Evolutionary conservation across 2,329 filamentous ascomycete genomes (phyloP), one percentile per base, ranked within the genome.

Genomic region (Coleophoma crateriformis): DNA sequence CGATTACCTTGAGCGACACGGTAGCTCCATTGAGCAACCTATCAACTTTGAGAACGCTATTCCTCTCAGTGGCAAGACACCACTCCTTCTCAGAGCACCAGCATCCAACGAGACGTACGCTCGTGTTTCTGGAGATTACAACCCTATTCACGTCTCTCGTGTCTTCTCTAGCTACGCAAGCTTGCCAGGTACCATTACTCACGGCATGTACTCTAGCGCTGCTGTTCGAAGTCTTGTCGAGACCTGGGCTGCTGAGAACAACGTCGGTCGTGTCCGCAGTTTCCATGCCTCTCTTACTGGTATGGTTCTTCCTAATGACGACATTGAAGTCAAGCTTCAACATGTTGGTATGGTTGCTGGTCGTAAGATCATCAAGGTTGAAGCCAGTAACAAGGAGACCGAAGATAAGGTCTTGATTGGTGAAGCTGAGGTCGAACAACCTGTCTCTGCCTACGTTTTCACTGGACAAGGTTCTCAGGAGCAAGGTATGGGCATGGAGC

Each of bases 401-500:
- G 94, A 96, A 66, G 94, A 97, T 60, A 97, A 96, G 77, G 90
- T 99, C 12, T 78, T 99, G 4, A 76, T 96, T 46, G 94, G 90
- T 64, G 92, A 97, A 72, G 94, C 94, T 22, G 94, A 99, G 71
- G 90, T 99, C 51, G 94, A 99, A 71, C 94, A 99, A 68, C 95
- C 95, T 7, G 90, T 94, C 33, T 95, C 92, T 2, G 86, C 94
- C 5, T 99, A 99, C 64, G 90, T 99, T 60, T 99, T 99, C 71
- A 99, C 95, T 56, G 94, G 94, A 49, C 94, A 99, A 71, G 94
- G 94, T 61, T 96, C 91, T 46, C 95, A 99, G 70, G 94, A 99
- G 71, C 94, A 99, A 70, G 94, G 94, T 54, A 99, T 99, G 94
- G 94, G 94, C 71, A 99, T 99, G 94, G 94, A 97, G 64, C 79